These are phyloP conservation scores for Liquidambar formosana DNA, from an alignment of 164 flowering plant species.

Conservation along the genomic window DNA sequence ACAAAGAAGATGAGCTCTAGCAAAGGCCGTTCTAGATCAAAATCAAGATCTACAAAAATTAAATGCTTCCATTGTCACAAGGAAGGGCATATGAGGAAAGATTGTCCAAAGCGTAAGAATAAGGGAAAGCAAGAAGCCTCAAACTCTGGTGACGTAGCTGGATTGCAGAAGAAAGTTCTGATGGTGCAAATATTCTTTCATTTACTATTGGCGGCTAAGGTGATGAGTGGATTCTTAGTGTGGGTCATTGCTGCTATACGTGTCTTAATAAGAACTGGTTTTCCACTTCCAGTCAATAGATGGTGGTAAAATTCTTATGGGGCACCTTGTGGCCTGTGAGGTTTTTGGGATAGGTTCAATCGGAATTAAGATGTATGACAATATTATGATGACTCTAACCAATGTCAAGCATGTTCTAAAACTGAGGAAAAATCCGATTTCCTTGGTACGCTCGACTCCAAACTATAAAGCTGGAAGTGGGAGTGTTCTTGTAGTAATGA, in stretches of 20 bases:
- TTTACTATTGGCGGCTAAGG: background rate
- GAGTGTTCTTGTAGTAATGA: background rate
- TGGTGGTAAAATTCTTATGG: background rate
- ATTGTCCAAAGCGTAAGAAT: too few relatives aligned
- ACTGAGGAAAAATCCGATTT: background rate
- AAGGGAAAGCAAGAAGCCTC: too few relatives aligned
- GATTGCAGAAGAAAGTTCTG: too few relatives aligned
- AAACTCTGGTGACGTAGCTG: too few relatives aligned
- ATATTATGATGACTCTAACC: too few relatives aligned
- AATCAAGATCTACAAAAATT: too few relatives aligned
- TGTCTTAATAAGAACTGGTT: background rate
- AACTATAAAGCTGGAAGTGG: background rate
- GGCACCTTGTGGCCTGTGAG: too few relatives aligned
- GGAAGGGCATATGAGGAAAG: too few relatives aligned
- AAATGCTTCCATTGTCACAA: too few relatives aligned
- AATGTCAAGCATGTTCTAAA: background rate
- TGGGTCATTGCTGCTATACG: background rate
- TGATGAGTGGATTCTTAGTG: background rate
- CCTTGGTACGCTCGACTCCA: background rate
- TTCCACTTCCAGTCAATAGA: background rate
- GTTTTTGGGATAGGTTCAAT: too few relatives aligned
- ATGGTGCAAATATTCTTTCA: background rate
- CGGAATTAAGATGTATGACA: too few relatives aligned
- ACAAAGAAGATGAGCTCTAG: background rate
- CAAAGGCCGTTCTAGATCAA: background rate